phyloP scores from a whole-genome alignment of 768 basidiomycete genomes.

The Leccinum barrowsii region DNA sequence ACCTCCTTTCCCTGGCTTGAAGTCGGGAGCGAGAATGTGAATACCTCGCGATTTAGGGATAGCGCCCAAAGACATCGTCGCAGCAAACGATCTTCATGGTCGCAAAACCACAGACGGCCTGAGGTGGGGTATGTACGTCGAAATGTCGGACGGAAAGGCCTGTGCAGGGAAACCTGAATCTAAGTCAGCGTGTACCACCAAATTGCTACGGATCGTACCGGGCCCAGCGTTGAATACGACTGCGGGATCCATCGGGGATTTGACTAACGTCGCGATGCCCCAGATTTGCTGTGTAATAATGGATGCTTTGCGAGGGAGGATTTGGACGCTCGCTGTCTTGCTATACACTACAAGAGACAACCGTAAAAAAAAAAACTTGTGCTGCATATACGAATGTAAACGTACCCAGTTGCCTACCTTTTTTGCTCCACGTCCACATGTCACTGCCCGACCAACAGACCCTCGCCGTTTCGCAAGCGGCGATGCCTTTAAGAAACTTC shows the following conservation, averaged over 20 bases:
- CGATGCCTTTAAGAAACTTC: slow-evolving; percentile 72
- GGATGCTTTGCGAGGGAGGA: slow-evolving; percentile 76
- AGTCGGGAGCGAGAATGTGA: slow-evolving; percentile 61
- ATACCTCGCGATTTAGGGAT: slow-evolving; percentile 84
- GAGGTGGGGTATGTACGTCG: slow-evolving; percentile 68
- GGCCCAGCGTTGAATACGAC: slow-evolving; percentile 15
- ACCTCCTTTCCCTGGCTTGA: slow-evolving; percentile 28
- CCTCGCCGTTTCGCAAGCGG: slow-evolving; percentile 83
- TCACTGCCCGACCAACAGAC: slow-evolving; percentile 79
- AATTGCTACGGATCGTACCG: background rate
- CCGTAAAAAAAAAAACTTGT: background rate
- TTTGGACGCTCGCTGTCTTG: slow-evolving; percentile 66
- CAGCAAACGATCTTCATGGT: slow-evolving; percentile 79
- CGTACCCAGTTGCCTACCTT: slow-evolving; percentile 86
- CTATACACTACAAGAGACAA: slow-evolving; percentile 45
- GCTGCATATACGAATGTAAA: background rate
- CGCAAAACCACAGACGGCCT: slow-evolving; percentile 61
- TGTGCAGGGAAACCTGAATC: slow-evolving; percentile 65
- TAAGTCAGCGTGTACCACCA: background rate
- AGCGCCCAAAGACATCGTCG: slow-evolving; percentile 79
- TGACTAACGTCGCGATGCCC: slow-evolving; percentile 70
- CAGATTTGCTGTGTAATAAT: slow-evolving; percentile 68
- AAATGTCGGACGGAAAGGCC: slow-evolving; percentile 71
- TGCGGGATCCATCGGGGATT: slow-evolving; percentile 22
- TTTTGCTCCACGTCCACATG: slow-evolving; percentile 91